Base-by-base conservation (phyloP, 208 protist species). In the Kentomonas sorsogonicus region DNA sequence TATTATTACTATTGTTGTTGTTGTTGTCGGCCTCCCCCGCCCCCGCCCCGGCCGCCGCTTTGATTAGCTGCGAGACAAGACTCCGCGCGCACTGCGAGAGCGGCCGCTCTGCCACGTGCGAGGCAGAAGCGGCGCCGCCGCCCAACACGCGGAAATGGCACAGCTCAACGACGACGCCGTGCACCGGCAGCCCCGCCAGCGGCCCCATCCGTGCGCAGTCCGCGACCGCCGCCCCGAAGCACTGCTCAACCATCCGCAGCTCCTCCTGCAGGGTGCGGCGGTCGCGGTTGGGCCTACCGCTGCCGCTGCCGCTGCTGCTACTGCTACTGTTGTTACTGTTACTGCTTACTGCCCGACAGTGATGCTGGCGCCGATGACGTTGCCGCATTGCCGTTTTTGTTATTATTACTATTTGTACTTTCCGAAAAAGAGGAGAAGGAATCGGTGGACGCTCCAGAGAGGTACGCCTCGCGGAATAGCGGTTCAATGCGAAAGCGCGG, bases 121-220 rank as follows among this genome's bases (percentile, higher is more conserved):
- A 63, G n/a, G n/a, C n/a, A n/a, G n/a, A n/a, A n/a, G n/a, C n/a
- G 5, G 40, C 52, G 36, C 43, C 38, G n/a, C 71, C 63, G 18
- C 55, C 71, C 6, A 78, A 23, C 63, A 86, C 86, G 58, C 79
- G 79, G 39, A 87, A 65, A 26, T 46, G 30, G 11, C 65, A 82
- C 34, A 93, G 70, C 40, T 79, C 63, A 18, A 93, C 73, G 52
- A 77, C 68, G 13, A 86, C 63, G 34, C 80, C 86, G 58, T 91
- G 83, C 58, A 94, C 50, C 31, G 87, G 87, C 48, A 88, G 34
- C 27, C 83, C 83, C 0, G 75, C 78, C 13, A 89, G 56, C 9
- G 87, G 87, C 6, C 87, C 87, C 20, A 91, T 36, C 10, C 69
- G 73, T 25, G 66, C 60, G 63, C 83, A 89, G 15, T 86, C 69